A percentile compares a stretch with the other conserved stretches of the same genome.
Evolutionary conservation across 169 alveolate genomes (phyloP).

Genomic region (Blepharisma undulans): DNA sequence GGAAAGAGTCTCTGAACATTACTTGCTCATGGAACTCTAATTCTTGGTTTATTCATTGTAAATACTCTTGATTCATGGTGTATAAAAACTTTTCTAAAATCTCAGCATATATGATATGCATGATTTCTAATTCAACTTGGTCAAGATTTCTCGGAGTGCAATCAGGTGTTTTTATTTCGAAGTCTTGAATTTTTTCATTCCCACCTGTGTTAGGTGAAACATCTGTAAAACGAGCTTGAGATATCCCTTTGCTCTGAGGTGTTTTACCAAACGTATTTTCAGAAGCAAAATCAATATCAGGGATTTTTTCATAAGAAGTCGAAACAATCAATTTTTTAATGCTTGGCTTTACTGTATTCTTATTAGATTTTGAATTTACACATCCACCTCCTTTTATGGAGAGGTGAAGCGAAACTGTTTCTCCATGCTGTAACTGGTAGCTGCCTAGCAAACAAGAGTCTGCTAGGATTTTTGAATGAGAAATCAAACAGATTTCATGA

Average conservation of each 20-base stretch:
- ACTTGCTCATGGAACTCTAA: not conserved
- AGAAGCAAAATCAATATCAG: not conserved
- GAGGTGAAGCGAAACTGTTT: not conserved
- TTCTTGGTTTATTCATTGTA: not conserved
- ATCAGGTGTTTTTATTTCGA: not conserved
- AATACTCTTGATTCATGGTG: not conserved
- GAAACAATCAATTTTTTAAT: not conserved
- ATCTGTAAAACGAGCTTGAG: not conserved
- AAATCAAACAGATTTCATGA: not conserved
- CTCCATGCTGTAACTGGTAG: not conserved
- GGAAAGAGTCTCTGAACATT: not conserved
- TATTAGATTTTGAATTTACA: not conserved
- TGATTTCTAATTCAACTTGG: not conserved
- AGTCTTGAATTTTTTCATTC: not conserved
- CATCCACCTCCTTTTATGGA: not conserved
- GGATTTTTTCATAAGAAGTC: not conserved
- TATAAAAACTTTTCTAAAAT: not conserved
- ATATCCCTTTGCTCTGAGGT: not conserved
- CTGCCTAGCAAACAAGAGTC: not conserved
- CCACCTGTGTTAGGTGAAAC: not conserved
- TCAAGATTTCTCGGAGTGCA: not conserved
- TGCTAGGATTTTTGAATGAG: not conserved
- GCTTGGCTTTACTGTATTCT: not conserved
- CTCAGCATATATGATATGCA: not conserved
- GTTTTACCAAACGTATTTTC: not conserved